Evolutionary conservation across 805 yeast species (phyloP).

Genomic region (Wickerhamomyces hampshirensis): DNA sequence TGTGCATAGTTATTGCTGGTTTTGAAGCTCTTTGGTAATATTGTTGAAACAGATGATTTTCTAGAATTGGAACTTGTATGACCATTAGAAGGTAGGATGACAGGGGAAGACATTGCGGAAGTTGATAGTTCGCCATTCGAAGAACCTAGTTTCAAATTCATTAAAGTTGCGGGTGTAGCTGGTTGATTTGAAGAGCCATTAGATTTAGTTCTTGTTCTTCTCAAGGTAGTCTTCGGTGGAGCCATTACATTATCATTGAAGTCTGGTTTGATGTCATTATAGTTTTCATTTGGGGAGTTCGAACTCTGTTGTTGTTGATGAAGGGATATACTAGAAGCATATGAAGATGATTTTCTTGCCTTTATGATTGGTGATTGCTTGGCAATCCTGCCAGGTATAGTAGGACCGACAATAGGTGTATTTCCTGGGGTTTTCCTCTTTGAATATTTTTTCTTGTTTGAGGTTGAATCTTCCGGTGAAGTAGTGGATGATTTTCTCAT

Average conservation of each 20-base stretch:
- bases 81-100: constrained; percentile 19
- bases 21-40: background rate
- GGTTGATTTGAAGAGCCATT: constrained; percentile 21
- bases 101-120: constrained; percentile 15
- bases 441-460: constrained; percentile 23
- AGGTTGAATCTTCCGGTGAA: constrained; percentile 14
- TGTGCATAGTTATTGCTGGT: too few relatives aligned
- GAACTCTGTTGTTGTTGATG: constrained; percentile 10
- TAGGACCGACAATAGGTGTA: constrained; percentile 36
- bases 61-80: too few relatives aligned
- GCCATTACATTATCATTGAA: constrained; percentile 14
- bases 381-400: constrained; percentile 26
- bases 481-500: constrained; percentile 17
- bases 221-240: constrained; percentile 21
- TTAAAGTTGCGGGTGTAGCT: constrained; percentile 25
- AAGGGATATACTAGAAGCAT: constrained; percentile 11
- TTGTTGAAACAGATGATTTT: constrained; percentile 3
- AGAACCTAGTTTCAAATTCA: constrained; percentile 20
- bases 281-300: background rate
- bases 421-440: constrained; percentile 34
- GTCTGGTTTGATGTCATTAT: constrained; percentile 3
- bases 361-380: constrained; percentile 37
- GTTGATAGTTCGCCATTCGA: constrained; percentile 1
- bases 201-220: constrained; percentile 15
- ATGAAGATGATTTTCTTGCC: constrained; percentile 23